phyloP scores from a whole-genome alignment of 495 filamentous ascomycete species.

The Echria macrotheca region DNA sequence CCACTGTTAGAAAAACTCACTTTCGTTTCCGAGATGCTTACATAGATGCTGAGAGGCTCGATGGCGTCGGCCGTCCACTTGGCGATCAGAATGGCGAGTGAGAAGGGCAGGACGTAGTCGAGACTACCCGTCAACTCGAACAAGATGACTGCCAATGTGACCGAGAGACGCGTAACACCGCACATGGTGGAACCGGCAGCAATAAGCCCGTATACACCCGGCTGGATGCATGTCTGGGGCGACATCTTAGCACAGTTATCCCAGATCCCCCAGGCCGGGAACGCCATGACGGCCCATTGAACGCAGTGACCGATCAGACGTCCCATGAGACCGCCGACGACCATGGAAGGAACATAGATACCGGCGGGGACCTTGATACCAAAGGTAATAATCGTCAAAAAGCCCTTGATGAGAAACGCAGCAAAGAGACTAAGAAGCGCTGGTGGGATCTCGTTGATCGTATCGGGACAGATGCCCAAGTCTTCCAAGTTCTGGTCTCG shows the following conservation, averaged over 20 bases:
- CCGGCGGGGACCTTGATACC: constrained; percentile 94
- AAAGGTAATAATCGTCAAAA: constrained; percentile 84
- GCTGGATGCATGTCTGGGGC: constrained; percentile 81
- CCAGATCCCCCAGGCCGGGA: constrained; percentile 68
- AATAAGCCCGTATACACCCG: constrained; percentile 91
- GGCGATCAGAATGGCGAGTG: constrained; percentile 80
- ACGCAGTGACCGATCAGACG: constrained; percentile 81
- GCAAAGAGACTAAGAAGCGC: constrained; percentile 63
- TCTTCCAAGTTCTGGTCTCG: constrained; percentile 51
- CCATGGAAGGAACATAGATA: constrained; percentile 98
- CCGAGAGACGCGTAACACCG: constrained; percentile 88
- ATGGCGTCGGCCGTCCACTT: constrained; percentile 98
- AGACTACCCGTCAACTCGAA: constrained; percentile 94
- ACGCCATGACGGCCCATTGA: constrained; percentile 72
- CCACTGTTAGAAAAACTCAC: not conserved
- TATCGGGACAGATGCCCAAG: constrained; percentile 69
- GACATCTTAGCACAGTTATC: constrained; percentile 62
- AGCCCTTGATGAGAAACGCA: constrained; percentile 84
- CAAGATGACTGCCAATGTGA: constrained; percentile 90
- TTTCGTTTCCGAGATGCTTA: no score
- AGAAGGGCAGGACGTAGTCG: constrained; percentile 93
- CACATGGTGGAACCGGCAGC: constrained; percentile 98
- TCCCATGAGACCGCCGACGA: constrained; percentile 89
- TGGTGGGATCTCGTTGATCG: constrained; percentile 64
- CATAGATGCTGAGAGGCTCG: constrained; percentile 91